These are phyloP conservation scores for Candida buenavistaensis DNA, from an alignment of 1,139 yeast genomes.

Conservation along the genomic window DNA sequence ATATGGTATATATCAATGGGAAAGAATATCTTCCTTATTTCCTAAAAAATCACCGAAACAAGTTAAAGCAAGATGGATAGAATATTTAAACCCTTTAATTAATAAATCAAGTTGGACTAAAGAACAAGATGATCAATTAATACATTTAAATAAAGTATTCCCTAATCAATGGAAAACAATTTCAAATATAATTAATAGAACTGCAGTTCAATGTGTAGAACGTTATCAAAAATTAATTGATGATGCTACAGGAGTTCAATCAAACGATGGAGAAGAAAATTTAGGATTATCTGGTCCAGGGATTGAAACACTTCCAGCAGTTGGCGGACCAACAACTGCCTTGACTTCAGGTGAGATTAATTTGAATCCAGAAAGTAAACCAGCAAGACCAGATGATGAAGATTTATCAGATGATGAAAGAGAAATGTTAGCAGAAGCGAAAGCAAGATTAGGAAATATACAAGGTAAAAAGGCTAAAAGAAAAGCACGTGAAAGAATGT, in stretches of 20 bases:
- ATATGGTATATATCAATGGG: constrained; percentile 94
- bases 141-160: constrained; percentile 64
- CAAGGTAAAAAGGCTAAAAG: constrained; percentile 95
- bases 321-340: constrained; percentile 30
- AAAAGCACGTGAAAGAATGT: constrained; percentile 80
- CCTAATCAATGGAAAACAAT: constrained; percentile 97
- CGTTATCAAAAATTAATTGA: constrained; percentile 78
- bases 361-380: constrained; percentile 74
- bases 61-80: constrained; percentile 91
- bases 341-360: constrained; percentile 53
- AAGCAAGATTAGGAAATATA: constrained; percentile 87
- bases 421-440: constrained; percentile 93
- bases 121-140: constrained; percentile 73
- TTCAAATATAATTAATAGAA: constrained; percentile 75
- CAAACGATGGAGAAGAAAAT: constrained; percentile 26
- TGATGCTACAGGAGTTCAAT: constrained; percentile 33
- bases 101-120: constrained; percentile 66
- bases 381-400: constrained; percentile 78
- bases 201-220: constrained; percentile 88
- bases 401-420: constrained; percentile 85
- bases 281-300: constrained; percentile 55
- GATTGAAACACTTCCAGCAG: constrained; percentile 50
- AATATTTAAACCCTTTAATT: constrained; percentile 78
- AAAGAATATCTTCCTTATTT: constrained; percentile 82
- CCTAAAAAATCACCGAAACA: constrained; percentile 88